These are phyloP conservation scores for Taphrina wiesneri DNA, from an alignment of 1,139 yeast genomes.

Conservation along the genomic window DNA sequence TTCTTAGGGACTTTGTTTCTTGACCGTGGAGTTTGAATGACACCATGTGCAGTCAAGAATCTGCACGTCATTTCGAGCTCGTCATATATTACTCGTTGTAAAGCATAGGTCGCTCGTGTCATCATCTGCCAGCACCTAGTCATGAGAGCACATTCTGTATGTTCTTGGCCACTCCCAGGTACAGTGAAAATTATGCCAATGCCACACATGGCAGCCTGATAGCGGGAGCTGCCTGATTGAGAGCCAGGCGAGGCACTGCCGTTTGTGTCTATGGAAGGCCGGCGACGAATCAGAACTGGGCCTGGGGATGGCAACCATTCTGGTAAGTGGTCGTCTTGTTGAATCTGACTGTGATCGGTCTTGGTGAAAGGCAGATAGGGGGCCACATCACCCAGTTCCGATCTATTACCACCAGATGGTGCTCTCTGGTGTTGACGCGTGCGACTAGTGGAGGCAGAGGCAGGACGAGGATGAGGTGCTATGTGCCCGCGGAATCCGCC, in stretches of 20 bases:
- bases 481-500: background rate
- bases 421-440: constrained; percentile 1
- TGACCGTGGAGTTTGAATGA: constrained; percentile 18
- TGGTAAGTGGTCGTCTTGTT: constrained; percentile 10
- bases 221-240: constrained; percentile 5
- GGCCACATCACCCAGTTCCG: constrained; percentile 4
- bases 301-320: constrained; percentile 33
- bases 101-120: constrained; percentile 31
- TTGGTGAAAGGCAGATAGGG: constrained; percentile 10
- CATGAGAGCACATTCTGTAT: constrained; percentile 17
- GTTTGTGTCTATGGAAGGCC: constrained; percentile 22
- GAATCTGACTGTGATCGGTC: background rate
- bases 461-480: background rate
- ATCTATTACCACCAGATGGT: background rate
- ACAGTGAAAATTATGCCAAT: constrained; percentile 24
- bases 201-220: constrained; percentile 28
- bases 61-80: constrained; percentile 5
- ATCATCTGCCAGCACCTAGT: constrained; percentile 30
- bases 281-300: constrained; percentile 20
- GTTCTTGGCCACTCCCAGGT: constrained; percentile 28
- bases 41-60: constrained; percentile 11
- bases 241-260: constrained; percentile 28
- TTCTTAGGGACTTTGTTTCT: background rate
- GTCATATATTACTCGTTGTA: constrained; percentile 22
- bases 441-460: background rate